Conservation (phyloP, 306 rosid genomes). For the Ormosia emarginata region DNA sequence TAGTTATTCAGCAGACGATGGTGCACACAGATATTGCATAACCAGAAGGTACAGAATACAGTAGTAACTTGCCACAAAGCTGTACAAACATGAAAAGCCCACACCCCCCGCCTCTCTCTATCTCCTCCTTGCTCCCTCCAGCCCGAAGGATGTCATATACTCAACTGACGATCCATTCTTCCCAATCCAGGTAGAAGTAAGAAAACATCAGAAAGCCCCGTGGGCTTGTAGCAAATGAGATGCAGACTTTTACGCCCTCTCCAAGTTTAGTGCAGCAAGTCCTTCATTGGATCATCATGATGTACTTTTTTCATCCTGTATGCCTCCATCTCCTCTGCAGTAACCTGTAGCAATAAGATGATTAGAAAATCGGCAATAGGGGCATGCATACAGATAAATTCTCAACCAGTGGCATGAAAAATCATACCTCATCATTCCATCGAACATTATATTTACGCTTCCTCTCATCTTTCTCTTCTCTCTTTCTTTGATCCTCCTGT, state of each 20-base stretch:
- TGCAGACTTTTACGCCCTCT: neutral
- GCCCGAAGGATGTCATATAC: neutral
- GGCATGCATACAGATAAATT: neutral
- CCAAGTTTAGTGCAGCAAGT: conserved; percentile 23
- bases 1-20: too few species aligned
- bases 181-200: neutral
- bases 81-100: neutral
- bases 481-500: conserved; percentile 57
- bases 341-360: conserved; percentile 27
- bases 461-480: conserved; percentile 62
- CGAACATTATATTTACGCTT: conserved; percentile 54
- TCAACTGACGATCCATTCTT: neutral
- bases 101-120: too few species aligned
- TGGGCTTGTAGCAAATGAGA: neutral
- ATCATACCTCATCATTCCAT: conserved; percentile 53
- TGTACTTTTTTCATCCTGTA: conserved; percentile 57
- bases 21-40: too few species aligned
- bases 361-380: neutral
- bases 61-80: neutral
- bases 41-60: too few species aligned
- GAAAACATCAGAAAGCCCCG: neutral
- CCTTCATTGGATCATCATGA: conserved; percentile 54
- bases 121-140: neutral
- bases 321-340: conserved; percentile 57
- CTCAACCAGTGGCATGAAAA: neutral